A percentile compares a stretch with the other conserved stretches of the same genome.
These are phyloP conservation scores for Myriosclerotinia curreyana DNA, from an alignment of 2,329 filamentous ascomycete species.

Conservation along the genomic window DNA sequence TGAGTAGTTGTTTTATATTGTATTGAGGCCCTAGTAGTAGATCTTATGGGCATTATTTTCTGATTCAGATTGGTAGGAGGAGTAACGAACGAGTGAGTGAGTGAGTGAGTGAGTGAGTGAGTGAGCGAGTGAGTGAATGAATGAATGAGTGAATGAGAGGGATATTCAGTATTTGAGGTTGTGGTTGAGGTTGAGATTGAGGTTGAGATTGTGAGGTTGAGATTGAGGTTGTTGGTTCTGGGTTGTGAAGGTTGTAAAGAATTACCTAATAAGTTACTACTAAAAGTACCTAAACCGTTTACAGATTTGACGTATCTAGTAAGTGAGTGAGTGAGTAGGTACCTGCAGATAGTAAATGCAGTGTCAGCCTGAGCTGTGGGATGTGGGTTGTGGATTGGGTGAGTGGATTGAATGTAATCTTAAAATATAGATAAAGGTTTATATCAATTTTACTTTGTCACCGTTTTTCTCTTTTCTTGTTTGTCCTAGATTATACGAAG, in stretches of 20 bases:
- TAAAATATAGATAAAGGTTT: too few species aligned
- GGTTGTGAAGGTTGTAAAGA: not conserved
- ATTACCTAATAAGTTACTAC: too few species aligned
- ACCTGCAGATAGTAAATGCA: constrained; percentile 9
- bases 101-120: not conserved
- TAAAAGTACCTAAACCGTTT: too few species aligned
- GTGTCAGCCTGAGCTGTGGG: not conserved
- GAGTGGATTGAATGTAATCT: not conserved
- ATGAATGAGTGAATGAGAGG: too few species aligned
- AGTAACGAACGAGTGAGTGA: not conserved
- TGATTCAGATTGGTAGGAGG: not conserved
- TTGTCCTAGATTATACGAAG: too few species aligned
- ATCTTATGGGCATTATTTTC: constrained; percentile 17
- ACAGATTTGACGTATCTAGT: not conserved
- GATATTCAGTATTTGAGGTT: too few species aligned
- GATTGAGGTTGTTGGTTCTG: not conserved
- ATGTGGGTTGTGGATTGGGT: not conserved
- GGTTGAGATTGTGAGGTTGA: not conserved
- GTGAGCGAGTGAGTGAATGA: too few species aligned
- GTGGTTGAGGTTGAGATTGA: too few species aligned
- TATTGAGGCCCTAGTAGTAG: constrained; percentile 1
- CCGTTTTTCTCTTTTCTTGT: not conserved
- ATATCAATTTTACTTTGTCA: too few species aligned
- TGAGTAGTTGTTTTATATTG: constrained; percentile 19
- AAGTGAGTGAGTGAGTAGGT: too few species aligned